phyloP scores from a whole-genome alignment of 257 asterid species.

The Phtheirospermum japonicum region DNA sequence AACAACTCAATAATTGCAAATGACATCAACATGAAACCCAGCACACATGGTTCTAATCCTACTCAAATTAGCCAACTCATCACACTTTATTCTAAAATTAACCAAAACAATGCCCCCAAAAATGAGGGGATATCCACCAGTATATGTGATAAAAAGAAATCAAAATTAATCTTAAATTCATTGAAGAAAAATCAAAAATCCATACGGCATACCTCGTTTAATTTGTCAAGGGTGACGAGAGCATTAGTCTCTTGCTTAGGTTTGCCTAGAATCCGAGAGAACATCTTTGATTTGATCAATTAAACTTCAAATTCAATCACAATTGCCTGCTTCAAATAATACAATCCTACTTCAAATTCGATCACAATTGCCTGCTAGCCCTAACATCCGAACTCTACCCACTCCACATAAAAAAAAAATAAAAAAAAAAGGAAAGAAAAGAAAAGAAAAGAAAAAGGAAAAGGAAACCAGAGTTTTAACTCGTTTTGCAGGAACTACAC shows the following conservation, averaged over 20 bases:
- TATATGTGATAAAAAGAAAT: not conserved
- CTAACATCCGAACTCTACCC: slow-evolving; percentile 4
- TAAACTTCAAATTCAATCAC: slow-evolving; percentile 24
- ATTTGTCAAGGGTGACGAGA: slow-evolving; percentile 54
- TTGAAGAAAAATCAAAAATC: not conserved
- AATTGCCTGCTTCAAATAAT: slow-evolving; percentile 3
- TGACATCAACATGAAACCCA: not conserved
- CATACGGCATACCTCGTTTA: slow-evolving; percentile 55
- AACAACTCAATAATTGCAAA: slow-evolving; percentile 4
- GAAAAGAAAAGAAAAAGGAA: not conserved
- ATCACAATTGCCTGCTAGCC: not conserved
- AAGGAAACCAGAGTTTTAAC: not conserved
- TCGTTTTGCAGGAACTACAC: not conserved
- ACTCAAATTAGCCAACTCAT: not conserved
- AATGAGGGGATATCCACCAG: not conserved
- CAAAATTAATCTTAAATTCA: not conserved
- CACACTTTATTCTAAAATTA: not conserved
- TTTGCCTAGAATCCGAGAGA: slow-evolving; percentile 55
- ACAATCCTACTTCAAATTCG: slow-evolving; percentile 5
- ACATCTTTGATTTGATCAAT: slow-evolving; percentile 41
- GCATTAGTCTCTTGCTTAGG: slow-evolving; percentile 60
- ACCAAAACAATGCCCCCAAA: not conserved
- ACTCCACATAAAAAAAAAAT: not conserved
- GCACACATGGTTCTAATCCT: too few species aligned
- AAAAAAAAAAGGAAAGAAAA: not conserved